A percentile compares a stretch with the other conserved stretches of the same genome.
phyloP scores from a whole-genome alignment of 805 yeast genomes.

The Candida maris region DNA sequence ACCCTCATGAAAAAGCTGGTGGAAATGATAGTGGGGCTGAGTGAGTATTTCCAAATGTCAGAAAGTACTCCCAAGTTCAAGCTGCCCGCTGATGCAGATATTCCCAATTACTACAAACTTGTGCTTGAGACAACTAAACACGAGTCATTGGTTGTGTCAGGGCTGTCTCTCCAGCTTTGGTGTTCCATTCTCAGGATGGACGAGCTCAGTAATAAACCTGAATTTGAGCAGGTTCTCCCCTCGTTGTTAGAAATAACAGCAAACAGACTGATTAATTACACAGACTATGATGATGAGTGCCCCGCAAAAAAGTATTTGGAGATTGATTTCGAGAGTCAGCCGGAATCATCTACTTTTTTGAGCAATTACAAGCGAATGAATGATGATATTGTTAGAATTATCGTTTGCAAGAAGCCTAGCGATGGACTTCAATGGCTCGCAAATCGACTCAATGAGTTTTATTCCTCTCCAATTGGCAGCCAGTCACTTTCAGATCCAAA shows the following conservation, averaged over 20 bases:
- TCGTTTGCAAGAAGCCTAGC: conserved; percentile 81
- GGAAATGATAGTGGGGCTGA: conserved; percentile 85
- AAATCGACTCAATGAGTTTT: conserved; percentile 64
- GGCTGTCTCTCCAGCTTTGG: conserved; percentile 92
- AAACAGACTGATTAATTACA: conserved; percentile 71
- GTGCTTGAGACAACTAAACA: conserved; percentile 79
- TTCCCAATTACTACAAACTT: conserved; percentile 63
- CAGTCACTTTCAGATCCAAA: conserved; percentile 53
- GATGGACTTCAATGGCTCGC: conserved; percentile 83
- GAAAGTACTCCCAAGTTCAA: conserved; percentile 24
- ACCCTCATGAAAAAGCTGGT: conserved; percentile 84
- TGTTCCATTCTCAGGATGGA: conserved; percentile 82
- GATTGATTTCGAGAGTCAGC: conserved; percentile 83
- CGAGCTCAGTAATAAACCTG: conserved; percentile 56
- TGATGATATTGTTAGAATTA: conserved; percentile 86
- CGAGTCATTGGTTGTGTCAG: conserved; percentile 84
- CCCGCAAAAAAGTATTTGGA: conserved; percentile 63
- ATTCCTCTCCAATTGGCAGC: conserved; percentile 65
- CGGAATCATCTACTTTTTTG: conserved; percentile 75
- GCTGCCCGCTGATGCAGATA: conserved; percentile 54
- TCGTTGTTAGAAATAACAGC: conserved; percentile 73
- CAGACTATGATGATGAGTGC: conserved; percentile 61
- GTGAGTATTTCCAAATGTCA: conserved; percentile 58
- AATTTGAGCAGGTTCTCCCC: conserved; percentile 56
- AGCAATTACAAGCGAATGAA: conserved; percentile 76